Evolutionary conservation across 108 stramenopile species (phyloP).

Genomic region (Cylindrotheca closterium): DNA sequence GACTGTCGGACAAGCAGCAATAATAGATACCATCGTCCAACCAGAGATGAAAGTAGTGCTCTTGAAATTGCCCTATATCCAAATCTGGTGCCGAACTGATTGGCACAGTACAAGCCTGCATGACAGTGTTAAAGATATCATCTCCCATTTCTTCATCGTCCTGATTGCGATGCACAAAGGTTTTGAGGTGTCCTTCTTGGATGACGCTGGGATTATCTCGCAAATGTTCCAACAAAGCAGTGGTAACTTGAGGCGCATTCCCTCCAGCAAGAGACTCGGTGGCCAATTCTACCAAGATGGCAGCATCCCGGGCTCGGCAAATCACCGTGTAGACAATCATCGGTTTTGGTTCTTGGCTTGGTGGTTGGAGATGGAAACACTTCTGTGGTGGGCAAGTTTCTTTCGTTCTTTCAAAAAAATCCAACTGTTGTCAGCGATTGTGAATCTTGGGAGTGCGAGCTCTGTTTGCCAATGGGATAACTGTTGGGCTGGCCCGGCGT

Average conservation of each 20-base stretch:
- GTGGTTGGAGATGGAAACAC: background rate
- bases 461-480: background rate
- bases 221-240: conserved; percentile 51
- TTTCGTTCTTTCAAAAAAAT: too few species aligned
- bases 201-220: conserved; percentile 48
- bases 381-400: too few species aligned
- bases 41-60: conserved; percentile 74
- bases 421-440: too few species aligned
- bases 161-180: conserved; percentile 58
- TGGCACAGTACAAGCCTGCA: conserved; percentile 35
- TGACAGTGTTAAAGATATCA: conserved; percentile 38
- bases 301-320: conserved; percentile 63
- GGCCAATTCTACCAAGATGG: conserved; percentile 57
- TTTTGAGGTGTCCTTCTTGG: conserved; percentile 55
- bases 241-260: conserved; percentile 67
- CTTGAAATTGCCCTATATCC: conserved; percentile 33
- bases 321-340: conserved; percentile 82
- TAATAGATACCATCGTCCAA: conserved; percentile 53
- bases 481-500: background rate
- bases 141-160: conserved; percentile 25
- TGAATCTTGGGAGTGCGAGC: too few species aligned
- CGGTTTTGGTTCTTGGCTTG: background rate
- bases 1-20: conserved; percentile 68
- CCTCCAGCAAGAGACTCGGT: conserved; percentile 42
- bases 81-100: conserved; percentile 26